phyloP scores from a whole-genome alignment of 495 filamentous ascomycete genomes.

The Cryomyces minteri region DNA sequence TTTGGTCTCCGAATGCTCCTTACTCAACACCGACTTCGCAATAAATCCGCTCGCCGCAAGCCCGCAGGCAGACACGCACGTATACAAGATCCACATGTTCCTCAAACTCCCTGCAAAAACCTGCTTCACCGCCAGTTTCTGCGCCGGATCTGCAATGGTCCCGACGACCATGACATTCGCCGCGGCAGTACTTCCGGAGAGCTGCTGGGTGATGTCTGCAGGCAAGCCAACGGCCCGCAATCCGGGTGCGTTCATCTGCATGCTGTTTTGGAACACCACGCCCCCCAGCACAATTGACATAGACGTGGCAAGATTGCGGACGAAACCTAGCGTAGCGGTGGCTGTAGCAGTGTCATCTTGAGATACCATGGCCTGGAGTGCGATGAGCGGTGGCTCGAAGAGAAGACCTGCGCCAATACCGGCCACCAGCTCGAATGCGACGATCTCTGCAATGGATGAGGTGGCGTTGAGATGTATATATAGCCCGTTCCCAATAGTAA shows the following conservation, averaged over 20 bases:
- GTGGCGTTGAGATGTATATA: slow-evolving; percentile 27
- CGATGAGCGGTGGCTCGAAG: slow-evolving; percentile 19
- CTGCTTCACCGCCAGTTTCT: slow-evolving; percentile 28
- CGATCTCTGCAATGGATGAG: slow-evolving; percentile 24
- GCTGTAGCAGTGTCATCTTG: slow-evolving; percentile 17
- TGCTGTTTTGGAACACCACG: slow-evolving; percentile 32
- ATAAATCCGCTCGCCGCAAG: slow-evolving; percentile 36
- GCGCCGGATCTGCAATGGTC: slow-evolving; percentile 23
- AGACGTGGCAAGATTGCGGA: slow-evolving; percentile 15
- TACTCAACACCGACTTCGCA: slow-evolving; percentile 28
- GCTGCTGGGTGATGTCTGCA: slow-evolving; percentile 15
- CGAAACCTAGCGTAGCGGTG: slow-evolving; percentile 16
- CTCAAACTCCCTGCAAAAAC: slow-evolving; percentile 41
- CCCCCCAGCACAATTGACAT: slow-evolving; percentile 20
- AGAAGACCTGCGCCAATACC: slow-evolving; percentile 16
- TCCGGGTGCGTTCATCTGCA: slow-evolving; percentile 22
- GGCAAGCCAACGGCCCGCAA: slow-evolving; percentile 31
- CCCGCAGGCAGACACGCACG: slow-evolving; percentile 29
- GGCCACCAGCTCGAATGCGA: slow-evolving; percentile 17
- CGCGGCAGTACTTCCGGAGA: slow-evolving; percentile 30
- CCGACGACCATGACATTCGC: slow-evolving; percentile 31
- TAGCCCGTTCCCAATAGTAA: slow-evolving; percentile 33
- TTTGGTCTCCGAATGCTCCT: slow-evolving; percentile 43
- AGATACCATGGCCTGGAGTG: slow-evolving; percentile 15
- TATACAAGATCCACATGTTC: slow-evolving; percentile 46